These are phyloP conservation scores for Alternaria sp. DNA, from an alignment of 2,329 filamentous ascomycete species.

Conservation along the genomic window DNA sequence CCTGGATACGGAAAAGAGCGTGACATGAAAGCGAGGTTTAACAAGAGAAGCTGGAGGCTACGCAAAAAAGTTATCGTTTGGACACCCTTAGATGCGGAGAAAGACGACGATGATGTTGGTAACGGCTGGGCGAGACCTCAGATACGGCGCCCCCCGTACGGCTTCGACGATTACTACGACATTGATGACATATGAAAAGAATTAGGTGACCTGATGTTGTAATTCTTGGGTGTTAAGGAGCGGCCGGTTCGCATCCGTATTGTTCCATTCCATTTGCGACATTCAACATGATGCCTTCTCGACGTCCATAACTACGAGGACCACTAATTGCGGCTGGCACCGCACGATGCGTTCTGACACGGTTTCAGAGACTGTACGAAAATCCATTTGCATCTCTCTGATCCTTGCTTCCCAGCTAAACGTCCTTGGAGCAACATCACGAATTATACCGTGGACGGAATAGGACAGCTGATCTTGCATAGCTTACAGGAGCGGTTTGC, in stretches of 20 bases:
- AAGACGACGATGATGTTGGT: constrained; percentile 22
- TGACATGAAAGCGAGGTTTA: constrained; percentile 24
- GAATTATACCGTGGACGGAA: background rate
- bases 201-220: background rate
- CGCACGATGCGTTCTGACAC: background rate
- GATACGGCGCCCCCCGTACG: constrained; percentile 18
- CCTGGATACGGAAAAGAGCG: constrained; percentile 24
- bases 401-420: background rate
- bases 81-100: constrained; percentile 19
- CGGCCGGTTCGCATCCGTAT: background rate
- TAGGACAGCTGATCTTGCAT: background rate
- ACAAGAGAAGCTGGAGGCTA: constrained; percentile 22
- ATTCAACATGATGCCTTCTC: background rate
- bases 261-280: background rate
- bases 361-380: background rate
- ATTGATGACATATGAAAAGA: constrained; percentile 22
- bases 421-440: background rate
- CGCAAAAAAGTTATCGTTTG: constrained; percentile 27
- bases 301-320: background rate
- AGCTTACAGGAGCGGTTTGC: background rate
- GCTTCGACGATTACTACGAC: constrained; percentile 23
- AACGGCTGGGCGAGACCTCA: constrained; percentile 25
- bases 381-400: background rate
- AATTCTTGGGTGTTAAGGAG: background rate
- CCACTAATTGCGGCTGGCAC: background rate